Evolutionary conservation across 805 yeast genomes (phyloP), one percentile per base, ranked within the genome.

Genomic region (Soucietia sequanensis): DNA sequence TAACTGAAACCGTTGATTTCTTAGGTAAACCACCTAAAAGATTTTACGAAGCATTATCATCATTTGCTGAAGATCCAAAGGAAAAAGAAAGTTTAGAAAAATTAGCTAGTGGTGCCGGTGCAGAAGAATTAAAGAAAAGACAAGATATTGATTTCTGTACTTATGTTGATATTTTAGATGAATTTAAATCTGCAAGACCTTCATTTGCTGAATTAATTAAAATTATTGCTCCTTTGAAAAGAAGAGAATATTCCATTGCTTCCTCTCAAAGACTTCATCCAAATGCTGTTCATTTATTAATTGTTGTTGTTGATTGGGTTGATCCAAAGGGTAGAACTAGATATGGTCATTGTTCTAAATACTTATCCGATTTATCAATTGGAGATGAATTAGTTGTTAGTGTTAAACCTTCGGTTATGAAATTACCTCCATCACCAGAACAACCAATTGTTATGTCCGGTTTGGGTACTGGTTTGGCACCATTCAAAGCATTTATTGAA

Each of bases 361-460:
- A 79, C 62, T 69, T 91, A 48, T 79, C 95, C 20, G 90, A 87
- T 43, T 76, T 91, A 54, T 47, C 65, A 6, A 72, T 84, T 42
- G 97, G 96, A 27, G 73, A 83, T 32, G 96, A 89, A 58, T 72
- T 91, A 38, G 95, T 88, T 35, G 98, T 91, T 19, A 81, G 93
- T 43, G 97, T 91, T 38, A 91, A 91, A 67, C 96, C 97, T 20
- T 88, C 96, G 7, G 96, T 91, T 30, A 90, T 91, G 97, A 91
- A 90, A 65, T 71, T 91, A 44, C 98, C 98, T 42, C 84, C 90
- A 50, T 72, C 78, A 44, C 76, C 96, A 7, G 78, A 80, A 30
- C 91, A 87, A 58, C 97, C 98, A 15, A 83, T 91, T 49, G 81
- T 91, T 45, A 91, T 91, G 98, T 83, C 95, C 50, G 98, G 98